A percentile compares a stretch with the other conserved stretches of the same genome.
Conservation (phyloP, 2,329 filamentous ascomycete genomes). For the Bipolaris sorokiniana region DNA sequence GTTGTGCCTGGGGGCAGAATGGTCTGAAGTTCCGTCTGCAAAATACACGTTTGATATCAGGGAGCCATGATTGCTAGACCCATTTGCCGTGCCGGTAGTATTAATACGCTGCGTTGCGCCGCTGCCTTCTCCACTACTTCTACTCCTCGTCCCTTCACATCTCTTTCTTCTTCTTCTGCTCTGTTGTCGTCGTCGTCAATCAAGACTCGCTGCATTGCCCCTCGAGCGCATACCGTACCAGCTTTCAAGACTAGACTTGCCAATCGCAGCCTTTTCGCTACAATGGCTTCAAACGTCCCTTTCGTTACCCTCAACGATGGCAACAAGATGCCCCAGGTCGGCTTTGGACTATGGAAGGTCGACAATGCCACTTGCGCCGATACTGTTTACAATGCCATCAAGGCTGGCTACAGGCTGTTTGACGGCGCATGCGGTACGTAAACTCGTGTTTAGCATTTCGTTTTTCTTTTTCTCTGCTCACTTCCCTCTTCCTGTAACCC, state of each 20-base stretch:
- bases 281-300: slow-evolving; percentile 37
- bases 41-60: slow-evolving; percentile 10
- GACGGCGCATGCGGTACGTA: slow-evolving; percentile 48
- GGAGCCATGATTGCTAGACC: slow-evolving; percentile 27
- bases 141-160: slow-evolving; percentile 10
- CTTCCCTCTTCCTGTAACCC: background rate
- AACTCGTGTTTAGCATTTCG: background rate
- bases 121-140: slow-evolving; percentile 9
- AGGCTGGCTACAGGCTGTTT: slow-evolving; percentile 47
- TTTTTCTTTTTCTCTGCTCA: background rate
- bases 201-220: slow-evolving; percentile 11
- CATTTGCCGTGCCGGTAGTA: slow-evolving; percentile 27
- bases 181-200: slow-evolving; percentile 14
- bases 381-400: slow-evolving; percentile 47
- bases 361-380: slow-evolving; percentile 42
- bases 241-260: slow-evolving; percentile 7
- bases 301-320: slow-evolving; percentile 44
- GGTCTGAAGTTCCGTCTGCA: slow-evolving; percentile 22
- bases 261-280: slow-evolving; percentile 27
- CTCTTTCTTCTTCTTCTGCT: slow-evolving; percentile 10
- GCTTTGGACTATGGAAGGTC: slow-evolving; percentile 46
- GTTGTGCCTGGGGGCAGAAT: slow-evolving; percentile 20
- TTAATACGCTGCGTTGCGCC: slow-evolving; percentile 27
- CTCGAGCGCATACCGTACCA: slow-evolving; percentile 9
- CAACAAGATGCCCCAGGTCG: slow-evolving; percentile 47